phyloP scores from a whole-genome alignment of 192 early-diverging fungal species.

The Umbelopsis vinacea region DNA sequence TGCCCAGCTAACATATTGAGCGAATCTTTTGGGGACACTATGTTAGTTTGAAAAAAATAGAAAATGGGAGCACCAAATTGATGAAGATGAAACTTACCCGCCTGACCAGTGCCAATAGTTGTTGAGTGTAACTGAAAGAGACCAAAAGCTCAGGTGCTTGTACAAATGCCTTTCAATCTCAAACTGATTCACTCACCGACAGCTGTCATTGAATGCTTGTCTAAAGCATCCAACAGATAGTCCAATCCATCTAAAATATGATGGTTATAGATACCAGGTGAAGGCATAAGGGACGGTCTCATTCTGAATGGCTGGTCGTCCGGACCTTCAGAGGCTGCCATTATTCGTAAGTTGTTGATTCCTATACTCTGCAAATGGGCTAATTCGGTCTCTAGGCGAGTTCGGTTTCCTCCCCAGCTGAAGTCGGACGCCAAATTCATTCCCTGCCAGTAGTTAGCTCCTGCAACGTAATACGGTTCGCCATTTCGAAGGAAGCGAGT shows the following conservation, averaged over 20 bases:
- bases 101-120: conserved; percentile 82
- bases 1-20: conserved; percentile 69
- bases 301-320: conserved; percentile 59
- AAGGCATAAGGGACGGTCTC: conserved; percentile 59
- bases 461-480: conserved; percentile 42
- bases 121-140: conserved; percentile 44
- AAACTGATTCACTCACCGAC: conserved; percentile 32
- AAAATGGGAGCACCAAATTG: neutral
- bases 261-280: conserved; percentile 59
- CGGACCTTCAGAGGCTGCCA: conserved; percentile 66
- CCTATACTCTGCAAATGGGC: conserved; percentile 44
- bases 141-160: neutral
- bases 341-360: conserved; percentile 66
- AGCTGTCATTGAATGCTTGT: conserved; percentile 58
- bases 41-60: neutral
- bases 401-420: conserved; percentile 50
- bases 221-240: conserved; percentile 62
- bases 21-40: conserved; percentile 20
- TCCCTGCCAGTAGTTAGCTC: conserved; percentile 78
- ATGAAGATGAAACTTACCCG: conserved; percentile 37
- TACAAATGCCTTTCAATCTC: neutral
- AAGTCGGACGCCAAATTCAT: conserved; percentile 66
- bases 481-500: conserved; percentile 41
- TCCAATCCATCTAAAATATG: conserved; percentile 64
- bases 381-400: conserved; percentile 60